Evolutionary conservation across 140 eudicot genomes (phyloP).

Genomic region (Bidens hawaiensis): DNA sequence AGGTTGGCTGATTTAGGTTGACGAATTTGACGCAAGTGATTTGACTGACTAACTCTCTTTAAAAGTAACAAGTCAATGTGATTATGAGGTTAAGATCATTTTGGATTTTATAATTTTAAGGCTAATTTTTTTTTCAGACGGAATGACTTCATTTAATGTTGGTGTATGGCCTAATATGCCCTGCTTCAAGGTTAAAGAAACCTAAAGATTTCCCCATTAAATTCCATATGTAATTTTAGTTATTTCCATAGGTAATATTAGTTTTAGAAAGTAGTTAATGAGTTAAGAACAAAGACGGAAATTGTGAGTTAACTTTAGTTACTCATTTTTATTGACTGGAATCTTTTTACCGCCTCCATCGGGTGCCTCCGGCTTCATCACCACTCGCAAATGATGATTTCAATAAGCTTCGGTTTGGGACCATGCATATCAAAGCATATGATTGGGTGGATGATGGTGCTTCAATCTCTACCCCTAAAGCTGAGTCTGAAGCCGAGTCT

Average conservation of each 20-base stretch:
- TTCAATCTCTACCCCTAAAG: too few species aligned
- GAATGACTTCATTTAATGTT: slow-evolving; percentile 54
- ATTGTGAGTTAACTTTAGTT: too few species aligned
- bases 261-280: not conserved
- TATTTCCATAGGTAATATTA: not conserved
- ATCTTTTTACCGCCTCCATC: slow-evolving; percentile 78
- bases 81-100: too few species aligned
- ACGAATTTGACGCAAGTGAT: too few species aligned
- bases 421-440: slow-evolving; percentile 68
- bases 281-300: not conserved
- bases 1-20: too few species aligned
- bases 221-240: slow-evolving; percentile 46
- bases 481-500: slow-evolving; percentile 17
- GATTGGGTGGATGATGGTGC: slow-evolving; percentile 55
- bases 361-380: slow-evolving; percentile 75
- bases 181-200: slow-evolving; percentile 35
- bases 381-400: slow-evolving; percentile 83
- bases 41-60: too few species aligned
- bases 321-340: slow-evolving; percentile 48
- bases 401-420: slow-evolving; percentile 75
- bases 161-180: slow-evolving; percentile 65
- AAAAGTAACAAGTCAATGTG: too few species aligned
- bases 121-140: slow-evolving; percentile 52
- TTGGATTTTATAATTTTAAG: not conserved
- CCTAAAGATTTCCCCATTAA: slow-evolving; percentile 38